phyloP scores from a whole-genome alignment of 1,284 basidiomycete genomes.

The Boletus austroedulis region DNA sequence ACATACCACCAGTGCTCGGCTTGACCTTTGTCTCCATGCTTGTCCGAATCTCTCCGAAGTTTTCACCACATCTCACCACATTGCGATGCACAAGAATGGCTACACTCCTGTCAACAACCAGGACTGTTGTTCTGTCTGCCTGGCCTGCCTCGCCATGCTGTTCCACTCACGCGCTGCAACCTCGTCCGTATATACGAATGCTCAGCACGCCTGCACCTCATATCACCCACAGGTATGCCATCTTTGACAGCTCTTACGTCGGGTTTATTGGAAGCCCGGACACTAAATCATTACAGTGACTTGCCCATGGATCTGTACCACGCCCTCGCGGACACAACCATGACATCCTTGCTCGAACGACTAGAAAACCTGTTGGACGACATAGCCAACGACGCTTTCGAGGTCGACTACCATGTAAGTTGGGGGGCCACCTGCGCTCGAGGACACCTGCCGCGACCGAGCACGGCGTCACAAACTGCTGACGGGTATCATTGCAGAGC shows the following conservation, averaged over 20 bases:
- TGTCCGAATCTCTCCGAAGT: constrained; percentile 19
- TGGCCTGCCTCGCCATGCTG: constrained; percentile 1
- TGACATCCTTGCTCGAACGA: constrained; percentile 79
- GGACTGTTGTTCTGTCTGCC: background rate
- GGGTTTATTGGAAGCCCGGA: background rate
- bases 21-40: constrained; percentile 13
- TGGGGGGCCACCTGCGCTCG: background rate
- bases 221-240: constrained; percentile 43
- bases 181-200: constrained; percentile 27
- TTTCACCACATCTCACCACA: constrained; percentile 10
- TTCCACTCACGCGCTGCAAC: background rate
- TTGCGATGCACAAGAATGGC: constrained; percentile 1
- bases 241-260: background rate
- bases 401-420: constrained; percentile 94
- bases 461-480: constrained; percentile 3
- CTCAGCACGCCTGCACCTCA: constrained; percentile 50
- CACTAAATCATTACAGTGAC: constrained; percentile 39
- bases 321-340: constrained; percentile 72
- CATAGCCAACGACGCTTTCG: constrained; percentile 56
- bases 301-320: constrained; percentile 75
- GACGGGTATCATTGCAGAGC: constrained; percentile 46
- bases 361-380: constrained; percentile 79
- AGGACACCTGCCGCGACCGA: constrained; percentile 11
- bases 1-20: background rate
- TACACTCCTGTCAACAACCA: constrained; percentile 6